These are phyloP conservation scores for Biscutella auriculata DNA, from an alignment of 441 rosid genomes.

Conservation along the genomic window DNA sequence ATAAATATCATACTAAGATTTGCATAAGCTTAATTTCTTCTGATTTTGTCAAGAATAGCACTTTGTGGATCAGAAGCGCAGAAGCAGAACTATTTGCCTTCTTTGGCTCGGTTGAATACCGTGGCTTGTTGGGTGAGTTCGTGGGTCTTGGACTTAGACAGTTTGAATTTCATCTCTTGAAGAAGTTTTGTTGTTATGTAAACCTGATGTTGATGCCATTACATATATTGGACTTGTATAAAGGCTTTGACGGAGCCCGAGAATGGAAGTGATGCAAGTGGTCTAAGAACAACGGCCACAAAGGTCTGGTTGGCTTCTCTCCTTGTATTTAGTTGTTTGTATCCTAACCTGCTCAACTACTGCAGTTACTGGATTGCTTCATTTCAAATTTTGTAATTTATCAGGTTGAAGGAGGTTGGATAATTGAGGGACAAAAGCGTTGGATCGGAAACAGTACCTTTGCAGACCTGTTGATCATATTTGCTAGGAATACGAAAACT, in stretches of 20 bases:
- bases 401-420: conserved; percentile 90
- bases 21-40: conserved; percentile 3
- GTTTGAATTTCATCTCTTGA: neutral
- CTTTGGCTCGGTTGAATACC: conserved; percentile 57
- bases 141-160: neutral
- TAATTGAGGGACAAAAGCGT: conserved; percentile 82
- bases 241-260: conserved; percentile 94
- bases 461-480: conserved; percentile 69
- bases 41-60: conserved; percentile 41
- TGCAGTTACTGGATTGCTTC: neutral
- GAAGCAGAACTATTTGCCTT: conserved; percentile 70
- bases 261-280: conserved; percentile 93
- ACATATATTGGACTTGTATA: neutral
- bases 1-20: neutral
- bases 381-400: conserved; percentile 7
- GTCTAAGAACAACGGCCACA: conserved; percentile 60
- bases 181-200: neutral
- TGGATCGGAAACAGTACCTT: conserved; percentile 97
- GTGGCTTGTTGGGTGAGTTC: conserved; percentile 78
- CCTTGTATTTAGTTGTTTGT: conserved; percentile 2
- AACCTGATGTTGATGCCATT: conserved; percentile 5
- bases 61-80: conserved; percentile 86
- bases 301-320: conserved; percentile 38
- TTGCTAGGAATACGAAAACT: conserved; percentile 70
- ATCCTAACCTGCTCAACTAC: neutral